Base-by-base conservation (phyloP, 345 rosid genomes). In the Ailanthus altissimus region DNA sequence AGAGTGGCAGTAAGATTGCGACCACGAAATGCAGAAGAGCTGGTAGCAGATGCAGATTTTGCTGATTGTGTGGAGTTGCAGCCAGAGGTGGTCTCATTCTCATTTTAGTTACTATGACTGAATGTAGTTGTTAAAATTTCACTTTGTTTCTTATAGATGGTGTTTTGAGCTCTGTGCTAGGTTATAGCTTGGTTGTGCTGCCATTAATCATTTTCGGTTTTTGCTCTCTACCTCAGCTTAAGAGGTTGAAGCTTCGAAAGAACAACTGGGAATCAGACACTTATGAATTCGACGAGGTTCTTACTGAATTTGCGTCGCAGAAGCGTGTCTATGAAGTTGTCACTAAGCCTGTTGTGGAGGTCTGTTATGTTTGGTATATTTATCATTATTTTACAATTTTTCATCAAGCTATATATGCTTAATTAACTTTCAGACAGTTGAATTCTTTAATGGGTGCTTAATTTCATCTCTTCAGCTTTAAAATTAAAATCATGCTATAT, bases 281-380 rank as follows among this genome's bases (percentile, higher is more conserved):
- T 28, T 97, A 90, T 61, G 97, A 97, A 85, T 97, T 97, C 74
- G 98, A 97, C 80, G 99, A 97, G 77, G 90, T 97, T 67, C 93
- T 97, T 63, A 97, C 99, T 14, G 99, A 94, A 82, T 88, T 84
- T 70, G 98, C 99, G 45, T 97, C 99, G 0, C 99, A 97, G 85
- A 97, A 93, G 81, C 95, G 98, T 61, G 97, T 92, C 73, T 96
- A 94, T 70, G 87, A 96, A 88, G 99, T 90, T 15, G 99, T 96
- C 56, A 98, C 99, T 70, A 96, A 96, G 88, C 99, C 99, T 15
- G 99, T 96, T 78, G 97, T 96, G 20, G 99, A 97, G 99, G 98
- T 96, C 63, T 74, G 79, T 61, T 58, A 49, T 15, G 57, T 40
- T 78, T 60, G 51, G 3, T 56, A 15, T 59, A 58, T 25, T 65